These are phyloP conservation scores for Calocera cornea DNA, from an alignment of 768 basidiomycete genomes.

Conservation along the genomic window DNA sequence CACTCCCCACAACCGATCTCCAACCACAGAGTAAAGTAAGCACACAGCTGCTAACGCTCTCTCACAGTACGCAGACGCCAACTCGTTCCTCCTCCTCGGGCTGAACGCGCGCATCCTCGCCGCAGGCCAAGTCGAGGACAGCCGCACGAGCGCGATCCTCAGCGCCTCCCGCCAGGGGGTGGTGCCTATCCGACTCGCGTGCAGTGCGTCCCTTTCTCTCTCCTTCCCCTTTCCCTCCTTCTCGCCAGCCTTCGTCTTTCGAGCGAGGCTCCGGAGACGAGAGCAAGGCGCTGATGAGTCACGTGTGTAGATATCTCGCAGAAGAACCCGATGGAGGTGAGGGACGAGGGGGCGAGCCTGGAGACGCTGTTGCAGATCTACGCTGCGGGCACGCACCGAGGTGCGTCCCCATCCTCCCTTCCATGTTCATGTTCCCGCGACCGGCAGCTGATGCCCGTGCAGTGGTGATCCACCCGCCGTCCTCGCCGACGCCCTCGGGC, in stretches of 20 bases:
- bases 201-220: constrained; percentile 40
- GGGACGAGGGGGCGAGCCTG: constrained; percentile 50
- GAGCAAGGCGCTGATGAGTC: constrained; percentile 6
- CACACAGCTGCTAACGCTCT: no score
- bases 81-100: constrained; percentile 74
- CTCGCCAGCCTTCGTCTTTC: no score
- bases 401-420: constrained; percentile 26
- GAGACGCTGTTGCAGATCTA: constrained; percentile 52
- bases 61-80: constrained; percentile 70
- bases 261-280: no score
- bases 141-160: constrained; percentile 54
- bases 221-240: no score
- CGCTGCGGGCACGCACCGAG: constrained; percentile 57
- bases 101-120: constrained; percentile 60
- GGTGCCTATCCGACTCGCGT: constrained; percentile 62
- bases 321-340: constrained; percentile 60
- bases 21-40: no score
- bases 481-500: constrained; percentile 10
- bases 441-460: constrained; percentile 14
- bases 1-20: no score
- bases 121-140: constrained; percentile 44
- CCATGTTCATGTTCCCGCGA: background rate
- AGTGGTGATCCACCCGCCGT: background rate
- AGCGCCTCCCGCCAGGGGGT: constrained; percentile 58
- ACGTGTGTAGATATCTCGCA: constrained; percentile 54